Percentiles rank a stretch among this genome's conserved stretches.
phyloP scores from a whole-genome alignment of 2,329 filamentous ascomycete genomes.

The Ascochyta lentis region DNA sequence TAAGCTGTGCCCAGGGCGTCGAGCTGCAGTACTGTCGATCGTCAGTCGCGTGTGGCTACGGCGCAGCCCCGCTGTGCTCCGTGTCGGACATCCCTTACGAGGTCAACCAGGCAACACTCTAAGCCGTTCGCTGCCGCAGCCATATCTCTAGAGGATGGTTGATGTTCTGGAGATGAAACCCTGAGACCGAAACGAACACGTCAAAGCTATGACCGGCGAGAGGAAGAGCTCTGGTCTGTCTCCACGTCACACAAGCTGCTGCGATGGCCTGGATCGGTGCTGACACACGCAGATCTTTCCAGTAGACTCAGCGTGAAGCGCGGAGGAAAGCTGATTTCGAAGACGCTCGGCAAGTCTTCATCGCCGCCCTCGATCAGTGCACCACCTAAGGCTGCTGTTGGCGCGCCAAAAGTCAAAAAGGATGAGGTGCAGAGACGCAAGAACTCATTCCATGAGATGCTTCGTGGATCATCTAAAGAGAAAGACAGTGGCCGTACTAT shows the following conservation, averaged over 20 bases:
- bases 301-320: slow-evolving; percentile 37
- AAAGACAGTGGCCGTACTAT: slow-evolving; percentile 4
- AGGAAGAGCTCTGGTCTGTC: slow-evolving; percentile 41
- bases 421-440: slow-evolving; percentile 40
- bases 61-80: slow-evolving; percentile 15
- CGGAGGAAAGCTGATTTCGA: slow-evolving; percentile 30
- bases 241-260: slow-evolving; percentile 3
- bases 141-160: slow-evolving; percentile 9
- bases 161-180: slow-evolving; percentile 21
- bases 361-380: slow-evolving; percentile 31
- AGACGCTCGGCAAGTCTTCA: slow-evolving; percentile 28
- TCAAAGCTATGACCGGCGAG: slow-evolving; percentile 37
- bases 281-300: slow-evolving; percentile 30
- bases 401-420: slow-evolving; percentile 37
- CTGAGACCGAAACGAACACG: slow-evolving; percentile 22
- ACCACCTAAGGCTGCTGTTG: slow-evolving; percentile 41
- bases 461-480: slow-evolving; percentile 17
- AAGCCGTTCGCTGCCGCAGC: not conserved
- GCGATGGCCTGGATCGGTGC: not conserved
- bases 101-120: slow-evolving; percentile 11
- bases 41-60: slow-evolving; percentile 18
- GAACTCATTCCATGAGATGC: slow-evolving; percentile 43
- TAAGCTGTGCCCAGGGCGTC: slow-evolving; percentile 16
- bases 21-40: slow-evolving; percentile 27
- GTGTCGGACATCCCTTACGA: slow-evolving; percentile 9